Percentiles rank a stretch among this genome's conserved stretches.
Conservation (phyloP, 2,329 filamentous ascomycete species). For the Calonectria honghensis region DNA sequence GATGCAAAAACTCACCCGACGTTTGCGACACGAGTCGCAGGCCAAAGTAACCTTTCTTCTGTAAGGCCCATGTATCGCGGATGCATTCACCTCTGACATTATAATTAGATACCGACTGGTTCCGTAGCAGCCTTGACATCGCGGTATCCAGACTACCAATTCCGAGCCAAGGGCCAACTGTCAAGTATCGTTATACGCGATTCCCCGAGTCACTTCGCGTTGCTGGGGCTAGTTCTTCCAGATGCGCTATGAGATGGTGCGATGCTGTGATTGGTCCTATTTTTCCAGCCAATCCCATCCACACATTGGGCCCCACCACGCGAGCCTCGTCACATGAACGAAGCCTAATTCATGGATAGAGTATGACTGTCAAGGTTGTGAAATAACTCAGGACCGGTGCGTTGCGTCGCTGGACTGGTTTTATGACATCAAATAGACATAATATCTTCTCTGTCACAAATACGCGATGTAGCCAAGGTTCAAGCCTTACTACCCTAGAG, state of each 20-base stretch:
- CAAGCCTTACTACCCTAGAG: too few species aligned
- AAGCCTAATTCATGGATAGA: too few species aligned
- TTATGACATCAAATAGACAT: too few species aligned
- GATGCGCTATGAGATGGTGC: not conserved
- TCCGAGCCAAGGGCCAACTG: not conserved
- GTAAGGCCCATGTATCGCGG: slow-evolving; percentile 29
- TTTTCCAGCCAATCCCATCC: slow-evolving; percentile 21
- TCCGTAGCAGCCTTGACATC: not conserved
- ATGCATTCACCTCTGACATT: slow-evolving; percentile 33
- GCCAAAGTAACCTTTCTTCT: slow-evolving; percentile 41
- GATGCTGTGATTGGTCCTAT: slow-evolving; percentile 26
- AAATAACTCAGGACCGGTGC: too few species aligned
- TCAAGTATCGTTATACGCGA: slow-evolving; percentile 34
- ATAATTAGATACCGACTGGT: not conserved
- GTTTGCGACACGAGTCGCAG: slow-evolving; percentile 39
- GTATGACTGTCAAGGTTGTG: too few species aligned
- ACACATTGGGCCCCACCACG: not conserved
- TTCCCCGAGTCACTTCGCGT: too few species aligned
- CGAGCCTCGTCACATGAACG: not conserved
- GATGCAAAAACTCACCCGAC: slow-evolving; percentile 33
- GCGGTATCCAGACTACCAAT: not conserved
- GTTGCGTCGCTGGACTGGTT: too few species aligned
- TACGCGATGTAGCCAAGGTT: too few species aligned
- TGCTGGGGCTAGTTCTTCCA: not conserved
- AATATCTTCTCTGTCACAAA: too few species aligned